Evolutionary conservation across 495 filamentous ascomycete genomes (phyloP).

Genomic region (Talaromyces trachyspermus): DNA sequence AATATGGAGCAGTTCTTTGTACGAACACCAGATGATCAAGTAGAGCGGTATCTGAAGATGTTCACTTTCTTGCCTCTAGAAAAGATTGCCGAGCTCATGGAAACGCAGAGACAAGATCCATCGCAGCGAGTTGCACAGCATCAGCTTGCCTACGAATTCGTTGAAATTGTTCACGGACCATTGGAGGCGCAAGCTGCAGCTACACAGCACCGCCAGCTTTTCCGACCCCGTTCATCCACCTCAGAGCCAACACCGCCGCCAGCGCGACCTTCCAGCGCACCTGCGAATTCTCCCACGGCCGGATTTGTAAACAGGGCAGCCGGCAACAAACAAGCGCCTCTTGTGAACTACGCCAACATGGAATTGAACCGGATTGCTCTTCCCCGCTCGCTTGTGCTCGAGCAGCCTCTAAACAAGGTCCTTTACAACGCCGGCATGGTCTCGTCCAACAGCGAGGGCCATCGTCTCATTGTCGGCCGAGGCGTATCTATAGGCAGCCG

Average conservation of each 20-base stretch:
- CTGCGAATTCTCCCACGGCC: constrained; percentile 14
- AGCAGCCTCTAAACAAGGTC: constrained; percentile 54
- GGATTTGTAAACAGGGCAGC: constrained; percentile 27
- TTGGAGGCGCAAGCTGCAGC: constrained; percentile 48
- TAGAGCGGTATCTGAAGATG: constrained; percentile 74
- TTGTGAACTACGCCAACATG: constrained; percentile 42
- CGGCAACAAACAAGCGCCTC: constrained; percentile 36
- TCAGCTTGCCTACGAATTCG: constrained; percentile 68
- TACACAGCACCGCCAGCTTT: constrained; percentile 52
- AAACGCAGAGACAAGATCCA: constrained; percentile 56
- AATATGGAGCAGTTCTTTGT: constrained; percentile 63
- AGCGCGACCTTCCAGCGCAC: constrained; percentile 15
- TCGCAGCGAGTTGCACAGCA: constrained; percentile 73
- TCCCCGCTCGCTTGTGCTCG: constrained; percentile 54
- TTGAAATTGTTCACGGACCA: constrained; percentile 68
- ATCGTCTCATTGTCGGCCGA: constrained; percentile 49
- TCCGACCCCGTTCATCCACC: constrained; percentile 34
- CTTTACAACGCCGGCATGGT: constrained; percentile 64
- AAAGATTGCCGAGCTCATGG: constrained; percentile 57
- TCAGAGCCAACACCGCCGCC: constrained; percentile 33
- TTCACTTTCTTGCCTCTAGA: constrained; percentile 80
- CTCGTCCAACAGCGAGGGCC: constrained; percentile 55
- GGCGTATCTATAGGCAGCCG: constrained; percentile 61
- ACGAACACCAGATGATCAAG: constrained; percentile 68
- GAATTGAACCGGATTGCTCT: constrained; percentile 50